These are phyloP conservation scores for Didymella pinodella DNA, from an alignment of 2,329 filamentous ascomycete genomes.

Conservation along the genomic window DNA sequence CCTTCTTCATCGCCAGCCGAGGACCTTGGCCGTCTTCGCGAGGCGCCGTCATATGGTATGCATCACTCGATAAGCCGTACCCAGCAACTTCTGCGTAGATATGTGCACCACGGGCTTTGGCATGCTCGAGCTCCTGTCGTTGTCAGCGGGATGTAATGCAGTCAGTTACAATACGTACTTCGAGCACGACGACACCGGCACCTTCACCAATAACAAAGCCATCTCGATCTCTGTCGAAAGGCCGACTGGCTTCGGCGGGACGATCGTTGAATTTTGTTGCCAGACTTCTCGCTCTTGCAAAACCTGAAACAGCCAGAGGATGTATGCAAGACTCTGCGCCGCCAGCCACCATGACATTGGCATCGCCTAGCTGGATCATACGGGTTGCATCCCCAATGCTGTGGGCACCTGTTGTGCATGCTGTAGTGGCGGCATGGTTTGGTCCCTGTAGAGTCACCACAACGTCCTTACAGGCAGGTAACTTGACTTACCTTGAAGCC, in stretches of 20 bases:
- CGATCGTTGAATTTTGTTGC: slow-evolving; percentile 80
- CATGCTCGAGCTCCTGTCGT: slow-evolving; percentile 79
- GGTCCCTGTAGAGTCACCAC: slow-evolving; percentile 67
- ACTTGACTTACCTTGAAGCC: slow-evolving; percentile 68
- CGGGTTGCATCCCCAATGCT: slow-evolving; percentile 93
- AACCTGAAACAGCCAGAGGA: slow-evolving; percentile 89
- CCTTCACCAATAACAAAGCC: slow-evolving; percentile 96
- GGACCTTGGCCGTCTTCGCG: slow-evolving; percentile 83
- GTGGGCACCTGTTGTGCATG: slow-evolving; percentile 95
- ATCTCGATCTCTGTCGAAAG: slow-evolving; percentile 80
- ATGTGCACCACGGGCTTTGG: slow-evolving; percentile 75
- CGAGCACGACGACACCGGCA: slow-evolving; percentile 84
- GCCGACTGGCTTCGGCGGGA: slow-evolving; percentile 76
- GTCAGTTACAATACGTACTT: slow-evolving; percentile 57
- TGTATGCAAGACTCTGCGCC: slow-evolving; percentile 96
- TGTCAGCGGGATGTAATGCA: slow-evolving; percentile 11
- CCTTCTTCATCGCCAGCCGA: slow-evolving; percentile 82
- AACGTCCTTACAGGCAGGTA: not conserved
- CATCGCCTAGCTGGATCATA: slow-evolving; percentile 89
- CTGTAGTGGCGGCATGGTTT: slow-evolving; percentile 91
- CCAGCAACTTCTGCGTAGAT: slow-evolving; percentile 91
- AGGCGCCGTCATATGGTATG: slow-evolving; percentile 92
- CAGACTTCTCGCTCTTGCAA: slow-evolving; percentile 85
- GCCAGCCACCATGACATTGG: slow-evolving; percentile 95
- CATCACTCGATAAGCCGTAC: slow-evolving; percentile 90